Conservation (phyloP, 2,329 filamentous ascomycete genomes). For the Ophiostoma angusticollis region DNA sequence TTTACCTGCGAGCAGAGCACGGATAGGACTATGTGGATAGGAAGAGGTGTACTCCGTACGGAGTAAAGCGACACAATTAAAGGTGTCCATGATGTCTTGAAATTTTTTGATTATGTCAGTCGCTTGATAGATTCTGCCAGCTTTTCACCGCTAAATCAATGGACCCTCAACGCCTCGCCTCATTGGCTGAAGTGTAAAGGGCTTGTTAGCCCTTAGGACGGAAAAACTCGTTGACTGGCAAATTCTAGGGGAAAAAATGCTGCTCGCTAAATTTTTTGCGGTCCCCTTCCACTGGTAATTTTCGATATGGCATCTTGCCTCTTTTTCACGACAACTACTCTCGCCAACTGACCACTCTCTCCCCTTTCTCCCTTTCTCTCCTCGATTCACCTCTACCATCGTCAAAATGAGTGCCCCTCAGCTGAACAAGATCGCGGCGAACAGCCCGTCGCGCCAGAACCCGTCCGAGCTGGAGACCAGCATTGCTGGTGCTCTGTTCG, state of each 20-base stretch:
- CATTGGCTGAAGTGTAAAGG: constrained; percentile 3
- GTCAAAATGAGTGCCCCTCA: constrained; percentile 48
- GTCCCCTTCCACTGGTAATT: too few relatives aligned
- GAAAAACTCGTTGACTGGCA: neutral
- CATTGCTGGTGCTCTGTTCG: constrained; percentile 94
- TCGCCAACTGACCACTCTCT: neutral
- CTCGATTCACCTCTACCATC: constrained; percentile 4
- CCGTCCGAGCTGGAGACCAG: constrained; percentile 95
- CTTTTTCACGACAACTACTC: constrained; percentile 1
- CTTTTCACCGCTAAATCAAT: neutral
- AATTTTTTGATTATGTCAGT: neutral
- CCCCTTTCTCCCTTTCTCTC: neutral
- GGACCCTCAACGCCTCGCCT: neutral
- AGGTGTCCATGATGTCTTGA: too few relatives aligned
- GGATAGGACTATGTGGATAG: too few relatives aligned
- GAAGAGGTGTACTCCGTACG: too few relatives aligned
- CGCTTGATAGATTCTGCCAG: neutral
- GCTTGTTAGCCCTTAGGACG: constrained; percentile 7
- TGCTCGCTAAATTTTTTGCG: constrained; percentile 6
- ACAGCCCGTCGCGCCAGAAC: constrained; percentile 91
- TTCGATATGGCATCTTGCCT: too few relatives aligned
- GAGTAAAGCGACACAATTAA: too few relatives aligned
- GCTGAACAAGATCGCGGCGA: constrained; percentile 94
- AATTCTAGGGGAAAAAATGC: constrained; percentile 2
- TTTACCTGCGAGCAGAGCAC: neutral